Base-by-base conservation (phyloP, 2,329 filamentous ascomycete genomes). In the Phyllosticta citriasiana region DNA sequence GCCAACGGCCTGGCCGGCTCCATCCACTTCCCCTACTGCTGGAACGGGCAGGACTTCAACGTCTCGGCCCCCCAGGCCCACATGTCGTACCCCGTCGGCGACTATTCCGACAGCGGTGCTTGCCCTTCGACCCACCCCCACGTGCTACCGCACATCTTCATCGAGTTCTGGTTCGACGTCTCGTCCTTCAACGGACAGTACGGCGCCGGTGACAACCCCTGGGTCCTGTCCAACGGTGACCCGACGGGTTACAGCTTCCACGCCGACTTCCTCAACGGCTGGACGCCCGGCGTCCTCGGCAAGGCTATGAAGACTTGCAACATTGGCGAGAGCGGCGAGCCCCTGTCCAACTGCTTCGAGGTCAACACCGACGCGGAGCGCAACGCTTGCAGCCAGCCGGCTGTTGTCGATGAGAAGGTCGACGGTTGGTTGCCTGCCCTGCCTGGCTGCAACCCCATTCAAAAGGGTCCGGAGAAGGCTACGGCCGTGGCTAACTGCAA, bases 91-190 rank as follows among this genome's bases (percentile, higher is more conserved):
- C 72, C 72, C 12, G 69, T 63, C 33, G 65, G 60, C 22, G 53
- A 58, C 19, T 70, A 71, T 33, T 73, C 72, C 62, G 57, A 59
- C 53, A 55, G 25, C n/a, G 72, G 72, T 54, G 69, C 70, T 55
- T 74, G 72, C 63, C 72, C 72, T 27, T 63, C 62, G 0, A 68
- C 70, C 62, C 66, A 69, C 27, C 66, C 64, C 30, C 70, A 70
- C 19, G 67, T 71, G 10, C 72, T 74, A 65, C 73, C 73, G 10
- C 68, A 68, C 47, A 71, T 75, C 59, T 74, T 75, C 65, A 70
- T 74, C 22, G 73, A 75, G 63, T 74, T 73, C 63, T 74, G 72
- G 72, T 75, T 72, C 57, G 71, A 74, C 59, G 64, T 72, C 54
- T 68, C 67, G 2, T 63, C 65, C 1, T 75, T 74, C 59, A 66